Evolutionary conservation across 768 basidiomycete genomes (phyloP).

Genomic region (Hygrocybe punicea): DNA sequence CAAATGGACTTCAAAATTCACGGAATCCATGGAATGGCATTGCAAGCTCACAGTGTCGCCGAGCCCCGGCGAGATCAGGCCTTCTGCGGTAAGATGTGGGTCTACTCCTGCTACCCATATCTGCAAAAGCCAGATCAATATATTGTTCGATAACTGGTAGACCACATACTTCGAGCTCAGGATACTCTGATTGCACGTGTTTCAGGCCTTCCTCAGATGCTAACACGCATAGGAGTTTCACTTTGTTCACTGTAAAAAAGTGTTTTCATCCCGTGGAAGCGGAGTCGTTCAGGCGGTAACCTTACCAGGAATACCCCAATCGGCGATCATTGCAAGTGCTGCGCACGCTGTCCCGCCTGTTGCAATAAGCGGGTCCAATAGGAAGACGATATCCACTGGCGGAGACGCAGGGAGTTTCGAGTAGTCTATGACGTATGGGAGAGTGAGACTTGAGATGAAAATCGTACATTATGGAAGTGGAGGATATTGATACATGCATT

Average conservation of each 20-base stretch:
- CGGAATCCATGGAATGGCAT: background rate
- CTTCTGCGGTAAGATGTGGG: slow-evolving; percentile 62
- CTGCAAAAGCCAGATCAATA: slow-evolving; percentile 37
- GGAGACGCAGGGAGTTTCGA: slow-evolving; percentile 79
- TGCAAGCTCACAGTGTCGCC: slow-evolving; percentile 73
- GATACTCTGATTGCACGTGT: slow-evolving; percentile 62
- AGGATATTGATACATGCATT: slow-evolving; percentile 51
- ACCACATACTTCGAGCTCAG: slow-evolving; percentile 71
- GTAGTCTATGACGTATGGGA: slow-evolving; percentile 54
- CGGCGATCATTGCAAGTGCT: slow-evolving; percentile 78
- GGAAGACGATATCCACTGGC: slow-evolving; percentile 77
- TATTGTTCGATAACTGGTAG: background rate
- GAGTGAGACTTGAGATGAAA: background rate
- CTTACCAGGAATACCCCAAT: slow-evolving; percentile 76
- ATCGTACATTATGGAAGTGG: background rate
- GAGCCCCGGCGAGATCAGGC: slow-evolving; percentile 84
- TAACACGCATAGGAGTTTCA: slow-evolving; percentile 81
- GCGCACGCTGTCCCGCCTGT: slow-evolving; percentile 92
- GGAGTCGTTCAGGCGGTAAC: background rate
- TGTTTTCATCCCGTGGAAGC: background rate
- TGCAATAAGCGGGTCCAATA: slow-evolving; percentile 90
- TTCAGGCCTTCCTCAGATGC: slow-evolving; percentile 72
- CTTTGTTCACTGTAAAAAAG: slow-evolving; percentile 49
- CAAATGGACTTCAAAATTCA: background rate
- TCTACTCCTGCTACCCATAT: slow-evolving; percentile 88